Conservation (phyloP, 148 eudicot species). For the Vaccinium corymbosum region DNA sequence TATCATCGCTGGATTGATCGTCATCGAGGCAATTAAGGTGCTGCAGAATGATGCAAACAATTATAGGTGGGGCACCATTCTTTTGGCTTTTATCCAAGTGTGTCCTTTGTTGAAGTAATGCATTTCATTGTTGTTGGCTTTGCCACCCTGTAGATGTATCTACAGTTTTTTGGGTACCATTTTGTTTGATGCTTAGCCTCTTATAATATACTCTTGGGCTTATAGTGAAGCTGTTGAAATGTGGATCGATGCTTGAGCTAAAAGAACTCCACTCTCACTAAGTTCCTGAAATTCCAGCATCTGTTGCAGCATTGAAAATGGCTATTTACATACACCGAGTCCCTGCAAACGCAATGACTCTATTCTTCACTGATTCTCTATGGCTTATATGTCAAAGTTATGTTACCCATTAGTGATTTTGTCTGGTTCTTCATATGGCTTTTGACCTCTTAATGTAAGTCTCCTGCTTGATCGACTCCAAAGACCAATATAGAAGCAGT, state of each 20-base stretch:
- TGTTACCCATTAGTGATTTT: too few relatives aligned
- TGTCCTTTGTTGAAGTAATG: not conserved
- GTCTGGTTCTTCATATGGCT: too few relatives aligned
- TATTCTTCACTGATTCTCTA: not conserved
- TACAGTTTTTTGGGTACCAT: not conserved
- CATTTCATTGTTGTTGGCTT: not conserved
- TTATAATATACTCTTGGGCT: not conserved
- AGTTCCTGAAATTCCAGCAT: not conserved
- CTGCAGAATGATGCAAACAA: conserved; percentile 57
- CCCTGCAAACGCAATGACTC: not conserved
- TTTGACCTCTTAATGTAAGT: too few relatives aligned
- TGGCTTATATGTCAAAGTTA: too few relatives aligned
- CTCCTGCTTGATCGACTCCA: too few relatives aligned
- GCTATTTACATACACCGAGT: not conserved
- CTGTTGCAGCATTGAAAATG: not conserved
- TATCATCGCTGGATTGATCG: conserved; percentile 87
- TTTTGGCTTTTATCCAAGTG: not conserved
- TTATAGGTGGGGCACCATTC: conserved; percentile 51
- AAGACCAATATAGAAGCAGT: too few relatives aligned
- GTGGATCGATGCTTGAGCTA: not conserved
- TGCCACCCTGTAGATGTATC: not conserved
- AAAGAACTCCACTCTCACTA: not conserved
- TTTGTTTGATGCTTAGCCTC: not conserved
- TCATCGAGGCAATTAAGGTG: conserved; percentile 93
- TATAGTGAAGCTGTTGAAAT: not conserved